Conservation (phyloP, 495 filamentous ascomycete genomes). For the Lophium mytilinum region DNA sequence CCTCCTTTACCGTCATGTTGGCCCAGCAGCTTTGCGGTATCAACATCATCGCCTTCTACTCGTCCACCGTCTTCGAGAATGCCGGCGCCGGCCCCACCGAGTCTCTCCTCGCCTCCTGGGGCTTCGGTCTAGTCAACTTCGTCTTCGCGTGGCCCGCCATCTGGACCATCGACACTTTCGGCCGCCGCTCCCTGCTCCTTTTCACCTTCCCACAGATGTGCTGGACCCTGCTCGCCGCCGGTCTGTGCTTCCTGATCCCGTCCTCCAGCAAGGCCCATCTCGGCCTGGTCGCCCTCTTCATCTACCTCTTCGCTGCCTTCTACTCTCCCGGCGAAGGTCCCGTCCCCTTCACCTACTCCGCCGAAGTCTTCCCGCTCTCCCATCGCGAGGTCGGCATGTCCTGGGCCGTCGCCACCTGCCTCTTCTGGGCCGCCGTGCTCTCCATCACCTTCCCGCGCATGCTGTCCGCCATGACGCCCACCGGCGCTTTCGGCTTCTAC, state of each 20-base stretch:
- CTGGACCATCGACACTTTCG: conserved; percentile 49
- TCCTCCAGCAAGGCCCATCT: conserved; percentile 29
- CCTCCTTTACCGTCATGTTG: conserved; percentile 60
- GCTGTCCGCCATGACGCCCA: conserved; percentile 20
- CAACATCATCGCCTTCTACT: conserved; percentile 38
- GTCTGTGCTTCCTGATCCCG: conserved; percentile 25
- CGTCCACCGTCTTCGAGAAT: conserved; percentile 52
- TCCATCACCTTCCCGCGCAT: conserved; percentile 29
- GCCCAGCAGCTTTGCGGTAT: conserved; percentile 40
- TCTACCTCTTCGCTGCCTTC: conserved; percentile 26
- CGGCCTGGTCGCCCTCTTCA: conserved; percentile 43
- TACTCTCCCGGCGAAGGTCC: conserved; percentile 28
- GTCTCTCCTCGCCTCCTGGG: conserved; percentile 48
- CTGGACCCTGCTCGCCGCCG: conserved; percentile 32
- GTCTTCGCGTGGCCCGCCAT: conserved; percentile 59
- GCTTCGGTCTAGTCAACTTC: conserved; percentile 58
- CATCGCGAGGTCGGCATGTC: conserved; percentile 32
- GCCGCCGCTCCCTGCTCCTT: conserved; percentile 15
- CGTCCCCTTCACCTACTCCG: conserved; percentile 33
- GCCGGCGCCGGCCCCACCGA: conserved; percentile 39
- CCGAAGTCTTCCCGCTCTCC: conserved; percentile 33
- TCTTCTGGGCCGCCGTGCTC: conserved; percentile 30
- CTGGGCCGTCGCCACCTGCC: conserved; percentile 32
- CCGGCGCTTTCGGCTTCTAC: conserved; percentile 47
- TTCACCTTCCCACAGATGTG: conserved; percentile 35